These are phyloP conservation scores for Aspergillus cavernicola DNA, from an alignment of 495 filamentous ascomycete genomes.

Conservation along the genomic window DNA sequence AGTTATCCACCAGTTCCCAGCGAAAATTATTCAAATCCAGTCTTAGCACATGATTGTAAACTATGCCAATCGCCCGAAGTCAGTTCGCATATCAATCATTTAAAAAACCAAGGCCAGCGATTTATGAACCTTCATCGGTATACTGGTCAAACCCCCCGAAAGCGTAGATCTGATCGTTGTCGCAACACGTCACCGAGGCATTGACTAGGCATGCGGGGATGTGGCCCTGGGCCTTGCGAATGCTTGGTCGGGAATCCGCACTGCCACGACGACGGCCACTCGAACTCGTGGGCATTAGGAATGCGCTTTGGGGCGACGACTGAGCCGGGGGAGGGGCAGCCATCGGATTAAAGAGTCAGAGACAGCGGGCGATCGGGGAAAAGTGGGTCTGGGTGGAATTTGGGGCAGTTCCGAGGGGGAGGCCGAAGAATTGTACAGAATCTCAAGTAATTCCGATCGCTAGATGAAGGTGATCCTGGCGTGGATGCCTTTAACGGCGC, in stretches of 20 bases:
- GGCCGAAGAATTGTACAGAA: background rate
- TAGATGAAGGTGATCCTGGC: background rate
- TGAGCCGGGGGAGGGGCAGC: slow-evolving; percentile 24
- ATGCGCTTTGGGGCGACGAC: slow-evolving; percentile 59
- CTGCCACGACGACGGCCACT: slow-evolving; percentile 54
- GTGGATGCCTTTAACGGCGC: background rate
- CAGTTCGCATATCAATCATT: slow-evolving; percentile 1
- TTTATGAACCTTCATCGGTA: slow-evolving; percentile 74
- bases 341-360: slow-evolving; percentile 26
- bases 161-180: slow-evolving; percentile 92
- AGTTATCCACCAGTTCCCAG: slow-evolving; percentile 97
- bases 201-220: slow-evolving; percentile 93
- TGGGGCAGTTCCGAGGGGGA: slow-evolving; percentile 12
- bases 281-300: slow-evolving; percentile 80
- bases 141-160: slow-evolving; percentile 99
- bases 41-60: slow-evolving; percentile 95
- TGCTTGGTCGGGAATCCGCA: slow-evolving; percentile 73
- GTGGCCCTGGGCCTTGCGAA: slow-evolving; percentile 78
- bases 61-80: slow-evolving; percentile 34
- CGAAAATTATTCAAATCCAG: slow-evolving; percentile 80
- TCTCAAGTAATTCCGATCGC: background rate
- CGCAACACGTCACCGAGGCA: slow-evolving; percentile 95
- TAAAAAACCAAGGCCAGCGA: background rate
- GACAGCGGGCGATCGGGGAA: slow-evolving; percentile 26
- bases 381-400: slow-evolving; percentile 39